Evolutionary conservation across 1,284 basidiomycete species (phyloP).

Genomic region (Ustilago trichophora): DNA sequence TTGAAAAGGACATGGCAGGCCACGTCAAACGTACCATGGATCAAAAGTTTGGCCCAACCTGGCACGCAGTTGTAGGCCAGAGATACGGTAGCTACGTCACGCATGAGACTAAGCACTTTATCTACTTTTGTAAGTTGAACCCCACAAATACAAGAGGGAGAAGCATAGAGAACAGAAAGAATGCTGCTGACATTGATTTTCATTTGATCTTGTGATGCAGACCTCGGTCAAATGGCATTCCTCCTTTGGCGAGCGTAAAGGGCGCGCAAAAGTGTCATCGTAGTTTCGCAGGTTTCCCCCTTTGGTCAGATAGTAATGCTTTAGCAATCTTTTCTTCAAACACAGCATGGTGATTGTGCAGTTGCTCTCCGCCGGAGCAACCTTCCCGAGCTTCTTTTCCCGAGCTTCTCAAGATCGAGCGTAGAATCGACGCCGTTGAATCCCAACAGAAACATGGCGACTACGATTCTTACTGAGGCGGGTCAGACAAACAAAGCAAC

Average conservation of each 20-base stretch:
- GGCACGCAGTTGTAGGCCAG: slow-evolving; percentile 98
- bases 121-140: slow-evolving; percentile 64
- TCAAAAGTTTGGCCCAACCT: slow-evolving; percentile 86
- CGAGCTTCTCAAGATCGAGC: no score
- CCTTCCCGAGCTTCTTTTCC: no score
- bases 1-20: slow-evolving; percentile 96
- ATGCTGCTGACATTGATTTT: background rate
- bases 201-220: slow-evolving; percentile 25
- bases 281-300: background rate
- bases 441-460: no score
- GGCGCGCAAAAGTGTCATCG: background rate
- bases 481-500: no score
- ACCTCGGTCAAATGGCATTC: slow-evolving; percentile 64
- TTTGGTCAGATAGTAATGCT: no score
- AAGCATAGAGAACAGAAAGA: background rate
- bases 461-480: no score
- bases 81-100: slow-evolving; percentile 92
- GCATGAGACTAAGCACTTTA: slow-evolving; percentile 70
- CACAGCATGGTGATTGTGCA: no score
- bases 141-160: background rate
- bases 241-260: slow-evolving; percentile 62
- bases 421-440: no score
- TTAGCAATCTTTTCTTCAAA: no score
- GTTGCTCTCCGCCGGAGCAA: no score
- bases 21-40: slow-evolving; percentile 98